Evolutionary conservation across 2,329 filamentous ascomycete genomes (phyloP).

Genomic region (Ilyonectria mors-panacis): DNA sequence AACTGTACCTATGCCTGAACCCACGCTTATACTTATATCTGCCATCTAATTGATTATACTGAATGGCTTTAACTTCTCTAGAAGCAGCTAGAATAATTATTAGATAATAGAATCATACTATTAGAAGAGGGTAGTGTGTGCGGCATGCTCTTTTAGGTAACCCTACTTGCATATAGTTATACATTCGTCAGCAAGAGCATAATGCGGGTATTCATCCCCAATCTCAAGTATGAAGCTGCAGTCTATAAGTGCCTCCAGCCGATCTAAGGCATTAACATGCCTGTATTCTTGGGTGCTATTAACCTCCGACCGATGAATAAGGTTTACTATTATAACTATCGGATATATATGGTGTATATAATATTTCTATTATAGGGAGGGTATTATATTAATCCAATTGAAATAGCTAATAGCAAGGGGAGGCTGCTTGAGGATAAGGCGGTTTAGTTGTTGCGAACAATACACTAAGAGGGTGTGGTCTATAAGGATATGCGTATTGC

Average conservation of each 20-base stretch:
- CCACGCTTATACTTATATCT: no score
- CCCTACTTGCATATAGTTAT: conserved; percentile 58
- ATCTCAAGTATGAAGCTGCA: conserved; percentile 53
- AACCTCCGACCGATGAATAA: conserved; percentile 52
- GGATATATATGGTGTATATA: conserved; percentile 52
- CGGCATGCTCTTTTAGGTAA: conserved; percentile 58
- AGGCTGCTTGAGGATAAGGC: conserved; percentile 28
- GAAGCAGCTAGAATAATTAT: conserved; percentile 50
- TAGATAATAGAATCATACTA: conserved; percentile 50
- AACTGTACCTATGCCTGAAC: no score
- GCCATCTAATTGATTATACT: conserved; percentile 49
- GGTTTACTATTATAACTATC: conserved; percentile 53
- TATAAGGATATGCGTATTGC: conserved; percentile 46
- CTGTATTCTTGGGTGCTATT: conserved; percentile 52
- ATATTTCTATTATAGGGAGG: conserved; percentile 55
- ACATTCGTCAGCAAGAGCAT: conserved; percentile 59
- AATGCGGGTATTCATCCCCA: no score
- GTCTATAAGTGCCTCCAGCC: conserved; percentile 54
- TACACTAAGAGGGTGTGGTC: conserved; percentile 47
- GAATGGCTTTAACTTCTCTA: conserved; percentile 51
- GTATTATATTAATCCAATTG: conserved; percentile 13
- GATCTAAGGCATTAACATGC: conserved; percentile 54
- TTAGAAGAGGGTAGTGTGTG: conserved; percentile 54
- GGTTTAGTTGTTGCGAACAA: conserved; percentile 32
- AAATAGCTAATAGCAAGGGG: neutral